A percentile compares a stretch with the other conserved stretches of the same genome.
These are phyloP conservation scores for Epicoccum nigrum DNA, from an alignment of 2,329 filamentous ascomycete genomes.

Conservation along the genomic window DNA sequence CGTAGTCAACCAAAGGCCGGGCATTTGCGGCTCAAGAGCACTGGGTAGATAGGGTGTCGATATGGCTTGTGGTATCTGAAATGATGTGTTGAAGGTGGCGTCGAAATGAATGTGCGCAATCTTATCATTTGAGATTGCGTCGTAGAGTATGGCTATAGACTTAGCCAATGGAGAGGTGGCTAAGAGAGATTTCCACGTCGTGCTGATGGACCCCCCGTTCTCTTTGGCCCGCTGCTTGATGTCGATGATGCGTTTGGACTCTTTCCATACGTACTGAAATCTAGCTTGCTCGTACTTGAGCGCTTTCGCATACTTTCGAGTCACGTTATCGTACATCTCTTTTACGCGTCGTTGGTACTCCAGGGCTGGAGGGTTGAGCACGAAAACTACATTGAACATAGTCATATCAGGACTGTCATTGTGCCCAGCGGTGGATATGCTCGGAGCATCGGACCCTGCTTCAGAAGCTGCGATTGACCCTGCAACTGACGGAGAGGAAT, in stretches of 20 bases:
- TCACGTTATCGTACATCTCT: constrained; percentile 86
- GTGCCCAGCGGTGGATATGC: constrained; percentile 45
- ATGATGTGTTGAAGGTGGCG: constrained; percentile 63
- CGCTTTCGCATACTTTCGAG: constrained; percentile 90
- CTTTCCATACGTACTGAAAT: constrained; percentile 88
- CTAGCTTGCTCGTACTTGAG: constrained; percentile 92
- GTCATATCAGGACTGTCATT: constrained; percentile 74
- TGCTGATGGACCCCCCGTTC: constrained; percentile 65
- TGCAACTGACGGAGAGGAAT: constrained; percentile 41
- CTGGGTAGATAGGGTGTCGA: constrained; percentile 76
- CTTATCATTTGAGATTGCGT: constrained; percentile 79
- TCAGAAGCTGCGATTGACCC: constrained; percentile 42
- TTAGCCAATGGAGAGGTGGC: constrained; percentile 78
- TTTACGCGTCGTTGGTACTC: constrained; percentile 75
- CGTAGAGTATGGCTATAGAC: constrained; percentile 81
- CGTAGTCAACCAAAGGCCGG: constrained; percentile 85
- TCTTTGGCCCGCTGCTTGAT: constrained; percentile 84
- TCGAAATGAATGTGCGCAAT: constrained; percentile 85
- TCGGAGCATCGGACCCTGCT: constrained; percentile 48
- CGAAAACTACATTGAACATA: constrained; percentile 98
- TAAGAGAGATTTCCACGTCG: constrained; percentile 73
- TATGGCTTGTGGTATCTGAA: constrained; percentile 66
- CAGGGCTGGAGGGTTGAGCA: constrained; percentile 78
- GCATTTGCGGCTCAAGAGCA: constrained; percentile 70
- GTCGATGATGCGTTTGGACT: constrained; percentile 80